Evolutionary conservation across 1,284 basidiomycete species (phyloP).

Genomic region (Boletus smithii): DNA sequence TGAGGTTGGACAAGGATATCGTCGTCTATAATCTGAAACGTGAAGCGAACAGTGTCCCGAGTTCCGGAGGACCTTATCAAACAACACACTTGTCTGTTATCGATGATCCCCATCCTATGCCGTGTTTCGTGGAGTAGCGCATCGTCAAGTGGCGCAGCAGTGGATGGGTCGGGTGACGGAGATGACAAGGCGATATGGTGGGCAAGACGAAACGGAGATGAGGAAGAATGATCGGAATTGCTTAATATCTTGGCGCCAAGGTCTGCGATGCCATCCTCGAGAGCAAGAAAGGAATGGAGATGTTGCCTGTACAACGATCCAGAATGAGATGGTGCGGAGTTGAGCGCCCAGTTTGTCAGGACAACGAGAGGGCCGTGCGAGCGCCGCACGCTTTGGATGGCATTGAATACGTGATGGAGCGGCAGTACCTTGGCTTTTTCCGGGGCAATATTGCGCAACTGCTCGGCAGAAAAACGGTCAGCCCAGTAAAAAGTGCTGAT

Average conservation of each 20-base stretch:
- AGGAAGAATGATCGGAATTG: slow-evolving; percentile 12
- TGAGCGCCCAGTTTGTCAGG: slow-evolving; percentile 65
- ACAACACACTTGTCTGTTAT: slow-evolving; percentile 30
- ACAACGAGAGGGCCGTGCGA: slow-evolving; percentile 53
- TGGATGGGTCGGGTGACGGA: slow-evolving; percentile 29
- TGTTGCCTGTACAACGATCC: slow-evolving; percentile 49
- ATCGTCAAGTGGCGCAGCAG: slow-evolving; percentile 26
- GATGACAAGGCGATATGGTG: slow-evolving; percentile 46
- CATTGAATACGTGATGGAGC: slow-evolving; percentile 43
- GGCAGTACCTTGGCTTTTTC: slow-evolving; percentile 19
- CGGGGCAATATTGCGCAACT: slow-evolving; percentile 35
- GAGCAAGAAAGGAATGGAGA: slow-evolving; percentile 45
- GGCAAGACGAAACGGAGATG: slow-evolving; percentile 34
- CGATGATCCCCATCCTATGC: slow-evolving; percentile 19
- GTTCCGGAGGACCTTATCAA: slow-evolving; percentile 34
- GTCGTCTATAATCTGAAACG: slow-evolving; percentile 24
- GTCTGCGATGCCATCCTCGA: slow-evolving; percentile 15
- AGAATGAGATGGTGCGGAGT: slow-evolving; percentile 28
- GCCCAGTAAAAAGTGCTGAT: slow-evolving; percentile 74
- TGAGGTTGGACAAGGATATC: slow-evolving; percentile 16
- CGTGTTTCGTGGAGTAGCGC: slow-evolving; percentile 27
- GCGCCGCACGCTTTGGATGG: slow-evolving; percentile 49
- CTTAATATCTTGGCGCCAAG: slow-evolving; percentile 17
- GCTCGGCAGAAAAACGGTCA: slow-evolving; percentile 65
- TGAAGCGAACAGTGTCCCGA: slow-evolving; percentile 18